These are phyloP conservation scores for Cerrena zonata DNA, from an alignment of 1,284 basidiomycete genomes.

Conservation along the genomic window DNA sequence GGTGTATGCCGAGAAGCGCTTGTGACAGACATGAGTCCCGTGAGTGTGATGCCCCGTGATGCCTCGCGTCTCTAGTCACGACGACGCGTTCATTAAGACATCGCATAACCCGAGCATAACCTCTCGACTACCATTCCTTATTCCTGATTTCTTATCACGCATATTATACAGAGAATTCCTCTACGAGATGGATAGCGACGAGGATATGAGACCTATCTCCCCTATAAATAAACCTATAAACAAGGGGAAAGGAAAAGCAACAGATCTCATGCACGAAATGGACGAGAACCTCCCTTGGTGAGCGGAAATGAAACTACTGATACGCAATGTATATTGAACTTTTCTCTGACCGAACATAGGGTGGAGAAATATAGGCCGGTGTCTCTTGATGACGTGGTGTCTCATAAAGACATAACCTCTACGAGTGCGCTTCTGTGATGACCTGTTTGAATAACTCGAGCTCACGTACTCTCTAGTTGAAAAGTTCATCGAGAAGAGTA, in stretches of 20 bases:
- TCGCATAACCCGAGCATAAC: not conserved
- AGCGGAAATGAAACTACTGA: conserved; percentile 14
- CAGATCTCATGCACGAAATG: conserved; percentile 34
- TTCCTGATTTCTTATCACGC: not conserved
- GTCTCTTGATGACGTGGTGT: conserved; percentile 85
- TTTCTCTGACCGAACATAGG: conserved; percentile 43
- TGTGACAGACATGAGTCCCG: conserved; percentile 14
- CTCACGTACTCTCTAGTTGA: conserved; percentile 52
- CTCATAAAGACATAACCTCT: conserved; percentile 86
- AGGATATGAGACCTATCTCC: too few species aligned
- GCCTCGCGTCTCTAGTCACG: conserved; percentile 12
- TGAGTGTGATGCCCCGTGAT: conserved; percentile 5
- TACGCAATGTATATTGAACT: not conserved
- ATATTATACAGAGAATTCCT: not conserved
- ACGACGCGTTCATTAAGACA: conserved; percentile 5
- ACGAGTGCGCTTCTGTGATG: conserved; percentile 61
- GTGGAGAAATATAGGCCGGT: conserved; percentile 93
- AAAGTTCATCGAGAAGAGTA: conserved; percentile 91
- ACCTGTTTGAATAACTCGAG: not conserved
- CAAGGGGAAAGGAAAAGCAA: conserved; percentile 60
- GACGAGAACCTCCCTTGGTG: conserved; percentile 74
- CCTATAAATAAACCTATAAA: conserved; percentile 20
- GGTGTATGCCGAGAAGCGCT: conserved; percentile 19
- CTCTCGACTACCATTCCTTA: not conserved
- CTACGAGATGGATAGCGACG: conserved; percentile 49